Percentiles rank a stretch among this genome's conserved stretches.
Evolutionary conservation across 768 basidiomycete species (phyloP).

Genomic region (Cyclocybe aegerita): DNA sequence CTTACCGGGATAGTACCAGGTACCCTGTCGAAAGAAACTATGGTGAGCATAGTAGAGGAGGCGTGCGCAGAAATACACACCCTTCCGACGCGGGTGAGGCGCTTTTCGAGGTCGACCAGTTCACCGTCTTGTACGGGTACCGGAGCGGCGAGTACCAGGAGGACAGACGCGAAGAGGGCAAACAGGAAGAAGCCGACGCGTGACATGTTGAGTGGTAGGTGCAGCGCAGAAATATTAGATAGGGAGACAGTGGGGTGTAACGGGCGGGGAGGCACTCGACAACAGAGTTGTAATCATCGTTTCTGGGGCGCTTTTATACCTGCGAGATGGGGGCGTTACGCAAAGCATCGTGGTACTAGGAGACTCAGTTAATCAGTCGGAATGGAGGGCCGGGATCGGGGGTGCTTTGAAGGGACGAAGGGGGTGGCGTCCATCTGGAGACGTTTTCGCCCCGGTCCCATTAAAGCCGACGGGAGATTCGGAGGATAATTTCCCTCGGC

Average conservation of each 20-base stretch:
- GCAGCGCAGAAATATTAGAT: conserved; percentile 4
- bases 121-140: conserved; percentile 33
- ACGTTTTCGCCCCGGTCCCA: too few species aligned
- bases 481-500: too few species aligned
- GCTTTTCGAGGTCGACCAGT: conserved; percentile 42
- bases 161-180: conserved; percentile 41
- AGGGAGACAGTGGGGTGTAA: conserved; percentile 8
- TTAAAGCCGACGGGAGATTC: too few species aligned
- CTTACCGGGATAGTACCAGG: conserved; percentile 60
- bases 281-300: conserved; percentile 7
- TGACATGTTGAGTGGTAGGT: conserved; percentile 29
- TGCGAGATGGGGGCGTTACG: conserved; percentile 13
- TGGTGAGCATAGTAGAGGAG: conserved; percentile 6
- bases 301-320: conserved; percentile 22
- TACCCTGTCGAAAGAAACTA: conserved; percentile 44
- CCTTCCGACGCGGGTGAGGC: conserved; percentile 52
- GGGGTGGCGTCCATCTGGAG: conserved; percentile 1
- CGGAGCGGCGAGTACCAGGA: conserved; percentile 45
- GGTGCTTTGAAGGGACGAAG: conserved; percentile 5
- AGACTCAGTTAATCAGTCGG: conserved; percentile 8
- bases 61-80: conserved; percentile 36
- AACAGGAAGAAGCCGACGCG: conserved; percentile 34
- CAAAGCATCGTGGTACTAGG: conserved; percentile 20
- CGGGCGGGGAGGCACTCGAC: conserved; percentile 4
- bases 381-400: conserved; percentile 7